Percentiles rank a stretch among this genome's conserved stretches.
phyloP scores from a whole-genome alignment of 1,284 basidiomycete genomes.

The Heimioporus retisporus region DNA sequence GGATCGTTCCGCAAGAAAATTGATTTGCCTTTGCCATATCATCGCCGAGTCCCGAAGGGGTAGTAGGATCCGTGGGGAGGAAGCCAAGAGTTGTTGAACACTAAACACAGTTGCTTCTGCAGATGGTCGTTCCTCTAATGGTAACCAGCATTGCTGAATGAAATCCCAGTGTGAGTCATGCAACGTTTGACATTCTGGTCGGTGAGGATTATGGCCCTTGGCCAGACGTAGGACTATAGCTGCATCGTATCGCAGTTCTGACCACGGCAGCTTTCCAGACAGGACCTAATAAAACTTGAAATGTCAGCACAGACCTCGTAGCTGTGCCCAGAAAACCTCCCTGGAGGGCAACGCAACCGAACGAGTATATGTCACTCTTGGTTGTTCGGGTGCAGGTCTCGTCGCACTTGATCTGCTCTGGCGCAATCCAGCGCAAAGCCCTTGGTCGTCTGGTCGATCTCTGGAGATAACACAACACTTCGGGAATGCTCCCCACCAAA shows the following conservation, averaged over 20 bases:
- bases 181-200: background rate
- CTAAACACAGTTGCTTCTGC: no score
- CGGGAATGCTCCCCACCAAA: no score
- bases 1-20: no score
- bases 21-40: no score
- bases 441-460: no score
- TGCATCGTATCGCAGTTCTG: background rate
- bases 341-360: no score
- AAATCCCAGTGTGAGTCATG: background rate
- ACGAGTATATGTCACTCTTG: no score
- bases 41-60: background rate
- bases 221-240: background rate
- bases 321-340: no score
- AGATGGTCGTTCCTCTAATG: background rate
- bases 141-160: background rate
- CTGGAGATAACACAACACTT: no score
- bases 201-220: constrained; percentile 9
- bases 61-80: background rate
- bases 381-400: no score
- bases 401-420: no score
- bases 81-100: background rate
- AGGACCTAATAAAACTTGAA: background rate
- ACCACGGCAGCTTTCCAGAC: constrained; percentile 4
- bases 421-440: no score
- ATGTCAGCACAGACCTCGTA: background rate